phyloP scores from a whole-genome alignment of 2,329 filamentous ascomycete genomes.

The Nannizzia gypsea region DNA sequence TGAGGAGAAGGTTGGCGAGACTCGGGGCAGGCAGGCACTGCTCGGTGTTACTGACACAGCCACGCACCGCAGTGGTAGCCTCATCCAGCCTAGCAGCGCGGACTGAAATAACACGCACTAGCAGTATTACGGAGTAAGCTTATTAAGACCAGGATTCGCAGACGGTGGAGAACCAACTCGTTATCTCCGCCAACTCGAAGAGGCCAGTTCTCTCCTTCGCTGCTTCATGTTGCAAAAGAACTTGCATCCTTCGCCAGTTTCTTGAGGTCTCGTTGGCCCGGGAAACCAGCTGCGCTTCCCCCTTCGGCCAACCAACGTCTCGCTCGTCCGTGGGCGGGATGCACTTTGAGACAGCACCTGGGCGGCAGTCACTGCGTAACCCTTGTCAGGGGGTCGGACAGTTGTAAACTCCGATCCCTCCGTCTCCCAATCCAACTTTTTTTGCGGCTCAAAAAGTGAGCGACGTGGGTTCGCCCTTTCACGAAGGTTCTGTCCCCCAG shows the following conservation, averaged over 20 bases:
- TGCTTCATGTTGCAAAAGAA: not conserved
- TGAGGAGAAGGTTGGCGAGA: too few species aligned
- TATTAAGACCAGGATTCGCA: too few species aligned
- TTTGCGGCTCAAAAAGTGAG: not conserved
- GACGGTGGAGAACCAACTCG: not conserved
- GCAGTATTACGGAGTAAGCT: too few species aligned
- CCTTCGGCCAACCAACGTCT: not conserved
- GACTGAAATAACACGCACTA: too few species aligned
- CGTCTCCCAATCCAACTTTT: not conserved
- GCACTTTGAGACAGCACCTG: not conserved
- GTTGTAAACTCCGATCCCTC: not conserved
- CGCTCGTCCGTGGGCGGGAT: not conserved
- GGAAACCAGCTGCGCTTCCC: not conserved
- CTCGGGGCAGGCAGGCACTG: too few species aligned
- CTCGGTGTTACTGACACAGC: not conserved
- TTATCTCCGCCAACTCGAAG: not conserved
- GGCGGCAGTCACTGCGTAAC: not conserved
- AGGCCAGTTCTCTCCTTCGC: not conserved
- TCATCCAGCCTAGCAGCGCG: not conserved
- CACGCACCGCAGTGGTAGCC: not conserved
- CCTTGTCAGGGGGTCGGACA: conserved; percentile 2
- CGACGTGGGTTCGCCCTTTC: not conserved
- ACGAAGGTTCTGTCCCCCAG: not conserved
- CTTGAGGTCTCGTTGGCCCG: not conserved
- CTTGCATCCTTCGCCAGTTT: not conserved